Evolutionary conservation across 495 filamentous ascomycete species (phyloP).

Genomic region (Cladorrhinum samala): DNA sequence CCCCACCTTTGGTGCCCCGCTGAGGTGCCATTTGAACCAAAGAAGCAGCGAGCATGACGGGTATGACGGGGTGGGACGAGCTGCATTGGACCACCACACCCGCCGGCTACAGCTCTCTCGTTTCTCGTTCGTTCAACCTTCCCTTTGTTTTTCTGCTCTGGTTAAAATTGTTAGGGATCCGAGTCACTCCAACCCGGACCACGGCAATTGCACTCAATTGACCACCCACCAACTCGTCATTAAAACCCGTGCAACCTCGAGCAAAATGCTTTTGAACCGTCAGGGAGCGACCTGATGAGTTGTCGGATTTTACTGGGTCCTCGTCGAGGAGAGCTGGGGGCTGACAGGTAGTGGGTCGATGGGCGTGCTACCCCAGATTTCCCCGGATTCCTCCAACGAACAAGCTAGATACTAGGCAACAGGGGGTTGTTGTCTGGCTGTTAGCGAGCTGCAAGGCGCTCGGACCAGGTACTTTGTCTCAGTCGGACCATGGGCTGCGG

Average conservation of each 20-base stretch:
- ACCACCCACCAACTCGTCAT: neutral
- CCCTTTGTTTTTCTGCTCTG: too few species aligned
- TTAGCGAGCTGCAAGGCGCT: constrained; percentile 22
- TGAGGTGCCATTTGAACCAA: too few species aligned
- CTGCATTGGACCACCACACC: too few species aligned
- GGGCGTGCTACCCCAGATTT: constrained; percentile 17
- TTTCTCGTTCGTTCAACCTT: too few species aligned
- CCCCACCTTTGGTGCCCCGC: too few species aligned
- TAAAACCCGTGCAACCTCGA: neutral
- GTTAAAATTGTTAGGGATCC: neutral
- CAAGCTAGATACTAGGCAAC: too few species aligned
- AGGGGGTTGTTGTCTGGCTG: neutral
- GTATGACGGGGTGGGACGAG: too few species aligned
- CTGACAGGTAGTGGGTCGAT: constrained; percentile 6
- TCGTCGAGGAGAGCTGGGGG: neutral
- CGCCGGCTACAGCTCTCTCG: too few species aligned
- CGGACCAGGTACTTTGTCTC: constrained; percentile 21
- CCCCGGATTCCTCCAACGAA: constrained; percentile 20
- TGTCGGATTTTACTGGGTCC: neutral
- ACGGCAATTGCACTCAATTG: too few species aligned
- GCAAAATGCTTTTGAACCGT: neutral
- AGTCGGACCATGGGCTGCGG: constrained; percentile 14
- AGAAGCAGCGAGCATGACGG: neutral
- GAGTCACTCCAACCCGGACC: neutral
- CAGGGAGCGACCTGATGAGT: neutral